Evolutionary conservation across 305 asterid species (phyloP).

Genomic region (Fraxinus floribunda): DNA sequence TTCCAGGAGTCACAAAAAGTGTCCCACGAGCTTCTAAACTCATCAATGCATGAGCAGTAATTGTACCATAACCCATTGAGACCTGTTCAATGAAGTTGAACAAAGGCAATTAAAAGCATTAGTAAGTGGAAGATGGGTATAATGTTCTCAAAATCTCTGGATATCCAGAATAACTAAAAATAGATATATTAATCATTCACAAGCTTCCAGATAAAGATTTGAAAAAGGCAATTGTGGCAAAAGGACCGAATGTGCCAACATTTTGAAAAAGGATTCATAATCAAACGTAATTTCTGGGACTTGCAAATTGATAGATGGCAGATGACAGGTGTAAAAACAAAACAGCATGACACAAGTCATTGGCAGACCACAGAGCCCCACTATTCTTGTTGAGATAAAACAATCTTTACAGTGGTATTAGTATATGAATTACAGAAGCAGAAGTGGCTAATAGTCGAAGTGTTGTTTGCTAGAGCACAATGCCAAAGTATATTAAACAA

Average conservation of each 20-base stretch:
- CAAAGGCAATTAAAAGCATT: constrained; percentile 23
- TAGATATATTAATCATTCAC: not conserved
- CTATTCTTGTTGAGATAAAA: not conserved
- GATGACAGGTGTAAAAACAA: not conserved
- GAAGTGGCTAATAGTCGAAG: not conserved
- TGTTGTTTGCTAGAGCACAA: not conserved
- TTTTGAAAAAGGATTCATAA: not conserved
- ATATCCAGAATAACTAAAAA: constrained; percentile 6
- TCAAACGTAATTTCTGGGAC: not conserved
- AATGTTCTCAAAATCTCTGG: constrained; percentile 4
- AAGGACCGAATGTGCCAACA: not conserved
- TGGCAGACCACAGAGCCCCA: not conserved
- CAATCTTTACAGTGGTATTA: not conserved
- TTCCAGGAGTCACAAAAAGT: constrained; percentile 88
- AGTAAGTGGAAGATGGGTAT: constrained; percentile 2
- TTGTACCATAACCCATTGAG: constrained; percentile 81
- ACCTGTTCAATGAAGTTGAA: constrained; percentile 53
- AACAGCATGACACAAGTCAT: not conserved
- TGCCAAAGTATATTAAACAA: not conserved
- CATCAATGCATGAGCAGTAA: constrained; percentile 86
- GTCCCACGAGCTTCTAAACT: constrained; percentile 93
- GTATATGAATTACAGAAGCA: not conserved
- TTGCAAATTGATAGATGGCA: not conserved
- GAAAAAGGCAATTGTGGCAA: not conserved
- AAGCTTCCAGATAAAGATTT: not conserved